Conservation (phyloP, 208 protist genomes). For the Naegleria fowleri region DNA sequence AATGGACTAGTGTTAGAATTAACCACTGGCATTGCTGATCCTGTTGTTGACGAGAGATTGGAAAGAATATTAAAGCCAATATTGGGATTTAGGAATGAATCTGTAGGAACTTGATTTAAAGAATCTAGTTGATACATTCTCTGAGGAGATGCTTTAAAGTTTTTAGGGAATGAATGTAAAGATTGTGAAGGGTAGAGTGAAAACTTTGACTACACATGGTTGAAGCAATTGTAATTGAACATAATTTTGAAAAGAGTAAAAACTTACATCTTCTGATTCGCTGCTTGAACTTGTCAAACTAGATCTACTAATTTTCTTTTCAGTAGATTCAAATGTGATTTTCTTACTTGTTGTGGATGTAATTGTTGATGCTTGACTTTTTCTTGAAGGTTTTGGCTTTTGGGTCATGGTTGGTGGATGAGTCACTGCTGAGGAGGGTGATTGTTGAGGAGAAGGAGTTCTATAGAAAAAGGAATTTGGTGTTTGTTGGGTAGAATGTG, state of each 20-base stretch:
- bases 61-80: neutral
- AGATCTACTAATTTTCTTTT: neutral
- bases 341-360: neutral
- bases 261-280: neutral
- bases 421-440: neutral
- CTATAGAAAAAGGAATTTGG: neutral
- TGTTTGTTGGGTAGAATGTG: neutral
- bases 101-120: neutral
- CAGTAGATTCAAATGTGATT: neutral
- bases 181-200: neutral
- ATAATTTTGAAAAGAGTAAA: neutral
- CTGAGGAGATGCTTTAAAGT: neutral
- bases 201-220: neutral
- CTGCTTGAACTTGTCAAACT: neutral
- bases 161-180: neutral
- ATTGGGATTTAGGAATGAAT: neutral
- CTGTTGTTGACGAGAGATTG: neutral
- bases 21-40: neutral
- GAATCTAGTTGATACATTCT: neutral
- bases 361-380: neutral
- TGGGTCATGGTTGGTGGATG: neutral
- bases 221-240: too few species aligned
- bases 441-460: neutral
- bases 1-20: neutral
- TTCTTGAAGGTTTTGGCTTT: conserved; percentile 4